Conservation (phyloP, 116 monocot species). For the Phalaenopsis hybrid region DNA sequence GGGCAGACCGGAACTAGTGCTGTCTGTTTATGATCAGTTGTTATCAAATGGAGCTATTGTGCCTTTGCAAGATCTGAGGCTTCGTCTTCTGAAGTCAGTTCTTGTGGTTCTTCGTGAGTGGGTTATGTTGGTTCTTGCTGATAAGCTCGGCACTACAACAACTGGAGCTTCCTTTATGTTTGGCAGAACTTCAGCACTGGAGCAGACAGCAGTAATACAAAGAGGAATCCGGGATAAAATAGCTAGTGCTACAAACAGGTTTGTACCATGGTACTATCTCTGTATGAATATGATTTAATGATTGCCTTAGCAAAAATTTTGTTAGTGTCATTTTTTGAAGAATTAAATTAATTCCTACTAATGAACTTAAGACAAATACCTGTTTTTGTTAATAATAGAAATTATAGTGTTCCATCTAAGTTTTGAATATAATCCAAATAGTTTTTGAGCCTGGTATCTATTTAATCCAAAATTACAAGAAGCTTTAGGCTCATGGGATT, state of each 20-base stretch:
- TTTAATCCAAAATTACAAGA: too few relatives aligned
- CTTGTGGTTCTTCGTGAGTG: constrained; percentile 85
- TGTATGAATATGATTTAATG: neutral
- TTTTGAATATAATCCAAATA: too few relatives aligned
- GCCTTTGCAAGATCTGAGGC: constrained; percentile 52
- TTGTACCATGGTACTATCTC: neutral
- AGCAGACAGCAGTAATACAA: constrained; percentile 35
- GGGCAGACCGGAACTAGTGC: constrained; percentile 62
- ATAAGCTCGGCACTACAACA: constrained; percentile 35
- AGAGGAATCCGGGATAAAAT: constrained; percentile 84
- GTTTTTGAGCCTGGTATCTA: too few relatives aligned
- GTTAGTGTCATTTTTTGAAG: neutral
- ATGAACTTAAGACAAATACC: neutral
- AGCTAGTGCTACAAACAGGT: constrained; percentile 84
- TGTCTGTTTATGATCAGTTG: constrained; percentile 75
- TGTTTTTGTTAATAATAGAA: neutral
- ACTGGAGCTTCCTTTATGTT: constrained; percentile 48
- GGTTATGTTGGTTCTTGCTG: constrained; percentile 50
- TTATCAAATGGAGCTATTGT: constrained; percentile 74
- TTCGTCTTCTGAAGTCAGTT: constrained; percentile 81
- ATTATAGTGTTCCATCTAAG: too few relatives aligned
- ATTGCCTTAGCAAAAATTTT: neutral
- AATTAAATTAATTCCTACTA: neutral
- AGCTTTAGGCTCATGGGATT: too few relatives aligned
- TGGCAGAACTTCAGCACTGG: constrained; percentile 31